Evolutionary conservation across 352 stramenopile genomes (phyloP), one percentile per base, ranked within the genome.

Genomic region (Phytophthora colocasiae): DNA sequence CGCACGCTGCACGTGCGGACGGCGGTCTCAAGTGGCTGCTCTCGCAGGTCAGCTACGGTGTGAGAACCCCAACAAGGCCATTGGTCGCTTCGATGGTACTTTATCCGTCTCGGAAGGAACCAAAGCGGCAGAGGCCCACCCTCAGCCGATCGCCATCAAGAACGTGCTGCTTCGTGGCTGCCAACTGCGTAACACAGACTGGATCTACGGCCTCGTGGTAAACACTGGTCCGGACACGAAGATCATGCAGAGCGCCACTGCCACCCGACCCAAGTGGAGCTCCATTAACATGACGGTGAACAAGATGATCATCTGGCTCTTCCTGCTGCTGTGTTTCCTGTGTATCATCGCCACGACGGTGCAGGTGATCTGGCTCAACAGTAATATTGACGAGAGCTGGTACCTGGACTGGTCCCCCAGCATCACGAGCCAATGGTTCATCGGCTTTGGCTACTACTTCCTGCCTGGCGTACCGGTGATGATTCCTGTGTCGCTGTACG

Each of bases 401-500:
- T 91, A 90, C 63, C 48, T 91, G 27, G 54, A 56, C 41, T 88
- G 76, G 77, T 73, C 77, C 41, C 80, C 79, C 10, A 50, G 41
- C 3, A 75, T 83, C 6, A 61, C 73, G 24, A 77, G 76, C 17
- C 80, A 91, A 66, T 90, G 81, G 71, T 91, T 98, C 38, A 59
- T 91, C 15, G 73, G 92, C 12, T 92, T 97, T 57, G 78, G 96
- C 26, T 90, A 86, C 52, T 99, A 98, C 80, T 93, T 99, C 31
- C 81, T 98, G 17, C n/a, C n/a, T n/a, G n/a, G n/a, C n/a, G n/a
- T n/a, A n/a, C n/a, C n/a, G n/a, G n/a, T n/a, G n/a, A 98, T 99
- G 81, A 97, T 99, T 31, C 97, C 97, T 14, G 85, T 99, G 29
- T 98, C 92, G 71, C 87, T 99, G 11, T 99, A 99, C 73, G 96